Base-by-base conservation (phyloP, 169 alveolate species). In the Plasmodium reichenowi region DNA sequence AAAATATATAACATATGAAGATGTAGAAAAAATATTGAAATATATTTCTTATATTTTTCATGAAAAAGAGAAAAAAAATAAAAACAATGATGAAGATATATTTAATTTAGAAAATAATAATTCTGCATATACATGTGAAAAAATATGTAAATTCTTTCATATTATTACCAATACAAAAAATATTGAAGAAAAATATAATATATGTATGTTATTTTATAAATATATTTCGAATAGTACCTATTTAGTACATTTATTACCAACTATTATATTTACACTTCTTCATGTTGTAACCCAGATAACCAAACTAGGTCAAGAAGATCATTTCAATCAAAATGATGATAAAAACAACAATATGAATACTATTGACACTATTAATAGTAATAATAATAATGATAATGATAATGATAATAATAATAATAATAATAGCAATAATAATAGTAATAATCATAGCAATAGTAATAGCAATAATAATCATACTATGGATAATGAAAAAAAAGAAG, bases 141-240 rank as follows among this genome's bases (percentile, higher is more conserved):
- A 78, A 48, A 64, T 78, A 71, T 78, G 78, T 24, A 78, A 78
- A 78, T 78, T 78, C 54, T 78, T 78, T 78, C 78, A 78, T 71
- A 78, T 78, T 15, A 78, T 78, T n/a, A 78, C 89, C 0, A 78
- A 78, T 22, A 78, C 89, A 17, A 29, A 78, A 4, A 58, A 78
- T 45, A 78, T 78, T 13, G 89, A 78, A 4, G 29, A 32, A 15
- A 66, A 70, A 15, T 78, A 78, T 45, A 78, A 78, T 22, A 78
- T 67, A 17, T 63, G 59, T 22, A 78, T 78, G 63, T 22, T 78
- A 45, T 78, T 78, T 66, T 59, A 64, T 78, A 78, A 78, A 13
- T 60, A 78, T 58, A 78, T 78, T 24, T 64, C 43, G n/a, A 50
- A 64, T 52, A 71, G 89, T 4, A 17, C 70, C 13, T 78, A 78